A percentile compares a stretch with the other conserved stretches of the same genome.
These are phyloP conservation scores for Trichoderma harzianum DNA, from an alignment of 2,329 filamentous ascomycete species.

Conservation along the genomic window DNA sequence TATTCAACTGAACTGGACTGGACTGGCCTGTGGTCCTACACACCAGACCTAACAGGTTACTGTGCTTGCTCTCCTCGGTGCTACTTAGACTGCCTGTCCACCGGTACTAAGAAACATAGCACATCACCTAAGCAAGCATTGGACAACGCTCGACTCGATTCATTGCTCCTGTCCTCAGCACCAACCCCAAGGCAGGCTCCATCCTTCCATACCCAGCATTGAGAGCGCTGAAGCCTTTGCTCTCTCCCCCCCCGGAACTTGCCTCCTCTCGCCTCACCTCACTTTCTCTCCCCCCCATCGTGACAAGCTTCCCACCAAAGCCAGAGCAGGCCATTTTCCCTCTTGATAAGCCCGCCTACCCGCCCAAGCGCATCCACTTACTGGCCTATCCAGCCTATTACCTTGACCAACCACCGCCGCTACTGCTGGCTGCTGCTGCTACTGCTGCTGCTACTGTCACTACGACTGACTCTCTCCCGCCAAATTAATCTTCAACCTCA, in stretches of 20 bases:
- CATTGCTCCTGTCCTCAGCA: neutral
- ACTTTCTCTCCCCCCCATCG: neutral
- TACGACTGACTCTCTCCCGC: conserved; percentile 8
- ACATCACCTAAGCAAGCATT: neutral
- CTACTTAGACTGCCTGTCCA: neutral
- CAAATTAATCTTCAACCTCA: conserved; percentile 14
- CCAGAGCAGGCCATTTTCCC: neutral
- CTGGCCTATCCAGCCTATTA: conserved; percentile 1
- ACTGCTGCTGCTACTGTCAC: neutral
- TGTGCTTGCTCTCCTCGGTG: neutral
- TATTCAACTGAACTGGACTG: neutral
- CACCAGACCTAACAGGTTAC: neutral
- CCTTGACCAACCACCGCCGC: conserved; percentile 13
- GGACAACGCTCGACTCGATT: neutral
- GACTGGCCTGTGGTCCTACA: neutral
- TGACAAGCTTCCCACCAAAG: neutral
- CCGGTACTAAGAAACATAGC: neutral
- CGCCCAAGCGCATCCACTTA: conserved; percentile 4
- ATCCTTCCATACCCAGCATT: neutral
- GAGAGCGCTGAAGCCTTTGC: neutral
- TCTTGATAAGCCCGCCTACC: neutral
- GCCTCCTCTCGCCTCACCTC: neutral
- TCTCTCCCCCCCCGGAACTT: neutral
- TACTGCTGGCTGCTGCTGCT: conserved; percentile 6
- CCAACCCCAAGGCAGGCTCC: neutral